A percentile compares a stretch with the other conserved stretches of the same genome.
These are phyloP conservation scores for Teunomyces panamensis DNA, from an alignment of 805 yeast genomes.

Conservation along the genomic window DNA sequence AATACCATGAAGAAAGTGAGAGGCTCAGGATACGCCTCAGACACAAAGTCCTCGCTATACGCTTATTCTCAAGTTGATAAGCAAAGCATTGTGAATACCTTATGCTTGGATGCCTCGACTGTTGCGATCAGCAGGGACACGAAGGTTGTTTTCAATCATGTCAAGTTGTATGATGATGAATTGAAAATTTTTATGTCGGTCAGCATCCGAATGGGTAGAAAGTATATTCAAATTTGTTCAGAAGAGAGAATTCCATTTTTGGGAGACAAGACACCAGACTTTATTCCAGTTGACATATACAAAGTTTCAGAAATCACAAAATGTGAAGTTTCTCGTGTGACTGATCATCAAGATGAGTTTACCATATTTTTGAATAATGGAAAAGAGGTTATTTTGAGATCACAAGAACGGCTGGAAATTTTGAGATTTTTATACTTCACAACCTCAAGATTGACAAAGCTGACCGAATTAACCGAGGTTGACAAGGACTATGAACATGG, in stretches of 20 bases:
- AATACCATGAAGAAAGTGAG: conserved; percentile 22
- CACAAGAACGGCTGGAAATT: conserved; percentile 51
- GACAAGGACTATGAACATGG: conserved; percentile 16
- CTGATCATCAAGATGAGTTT: conserved; percentile 32
- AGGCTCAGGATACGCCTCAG: conserved; percentile 13
- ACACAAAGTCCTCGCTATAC: conserved; percentile 16
- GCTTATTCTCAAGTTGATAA: conserved; percentile 35
- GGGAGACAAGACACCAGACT: conserved; percentile 21
- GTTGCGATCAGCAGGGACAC: conserved; percentile 34
- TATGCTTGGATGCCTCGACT: conserved; percentile 36
- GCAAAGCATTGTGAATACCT: conserved; percentile 29
- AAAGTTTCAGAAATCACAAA: conserved; percentile 30
- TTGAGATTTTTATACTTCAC: conserved; percentile 68
- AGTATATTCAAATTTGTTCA: conserved; percentile 52
- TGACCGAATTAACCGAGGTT: conserved; percentile 16
- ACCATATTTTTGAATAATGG: conserved; percentile 29
- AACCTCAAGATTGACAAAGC: conserved; percentile 49
- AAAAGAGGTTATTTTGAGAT: conserved; percentile 26
- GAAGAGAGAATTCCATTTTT: conserved; percentile 19
- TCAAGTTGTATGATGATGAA: conserved; percentile 46
- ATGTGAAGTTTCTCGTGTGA: conserved; percentile 32
- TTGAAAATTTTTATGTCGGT: conserved; percentile 57
- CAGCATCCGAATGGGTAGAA: conserved; percentile 65
- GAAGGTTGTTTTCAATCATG: conserved; percentile 32
- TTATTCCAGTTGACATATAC: conserved; percentile 35